phyloP scores from a whole-genome alignment of 768 basidiomycete species.

The Trametes cingulata region DNA sequence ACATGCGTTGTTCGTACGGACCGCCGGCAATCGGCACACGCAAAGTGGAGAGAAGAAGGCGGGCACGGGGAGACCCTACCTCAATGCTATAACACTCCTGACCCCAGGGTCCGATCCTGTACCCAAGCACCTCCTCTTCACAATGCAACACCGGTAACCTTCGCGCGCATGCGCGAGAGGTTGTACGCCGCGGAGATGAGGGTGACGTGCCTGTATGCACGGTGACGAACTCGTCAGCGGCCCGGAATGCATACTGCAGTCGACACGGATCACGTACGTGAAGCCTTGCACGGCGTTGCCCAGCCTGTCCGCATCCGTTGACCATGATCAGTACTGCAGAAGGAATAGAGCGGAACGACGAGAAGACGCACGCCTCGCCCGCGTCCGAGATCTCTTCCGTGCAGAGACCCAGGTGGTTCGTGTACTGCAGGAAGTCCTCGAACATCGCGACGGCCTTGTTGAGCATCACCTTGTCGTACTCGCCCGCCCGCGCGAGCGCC shows the following conservation, averaged over 20 bases:
- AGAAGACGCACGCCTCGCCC: conserved; percentile 67
- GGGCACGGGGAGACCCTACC: too few species aligned
- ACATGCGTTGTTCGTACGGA: too few species aligned
- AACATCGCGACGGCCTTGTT: conserved; percentile 82
- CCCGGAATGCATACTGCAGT: neutral
- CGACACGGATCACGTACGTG: conserved; percentile 52
- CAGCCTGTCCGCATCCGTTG: too few species aligned
- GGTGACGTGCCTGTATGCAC: conserved; percentile 64
- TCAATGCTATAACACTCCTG: too few species aligned
- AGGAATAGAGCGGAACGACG: too few species aligned
- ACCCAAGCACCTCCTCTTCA: neutral
- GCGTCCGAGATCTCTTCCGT: conserved; percentile 85
- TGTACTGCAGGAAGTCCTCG: conserved; percentile 82
- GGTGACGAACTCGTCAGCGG: neutral
- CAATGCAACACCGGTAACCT: neutral
- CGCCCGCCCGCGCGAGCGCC: conserved; percentile 84
- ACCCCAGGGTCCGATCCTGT: too few species aligned
- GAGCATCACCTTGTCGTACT: conserved; percentile 69
- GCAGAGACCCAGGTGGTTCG: conserved; percentile 86
- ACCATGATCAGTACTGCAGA: too few species aligned
- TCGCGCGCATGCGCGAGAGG: conserved; percentile 60
- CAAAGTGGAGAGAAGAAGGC: too few species aligned
- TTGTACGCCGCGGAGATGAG: conserved; percentile 85
- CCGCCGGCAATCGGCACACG: too few species aligned
- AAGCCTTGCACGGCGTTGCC: conserved; percentile 91